Conservation (phyloP, 2,329 filamentous ascomycete species). For the Huntiella moniliformis region DNA sequence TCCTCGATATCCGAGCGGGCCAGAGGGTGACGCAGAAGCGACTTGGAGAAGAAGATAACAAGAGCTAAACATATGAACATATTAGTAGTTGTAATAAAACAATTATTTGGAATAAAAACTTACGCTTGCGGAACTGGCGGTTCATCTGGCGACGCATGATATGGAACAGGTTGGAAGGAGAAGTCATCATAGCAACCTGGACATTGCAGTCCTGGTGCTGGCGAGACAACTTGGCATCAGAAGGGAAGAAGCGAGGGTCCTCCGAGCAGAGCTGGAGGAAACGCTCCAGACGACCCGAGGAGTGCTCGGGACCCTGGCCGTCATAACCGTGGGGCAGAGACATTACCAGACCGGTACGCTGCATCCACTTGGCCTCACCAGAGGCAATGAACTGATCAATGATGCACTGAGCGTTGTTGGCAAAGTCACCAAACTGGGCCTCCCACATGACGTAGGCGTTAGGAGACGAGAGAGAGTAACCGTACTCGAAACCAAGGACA, state of each 20-base stretch:
- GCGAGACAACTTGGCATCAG: slow-evolving; percentile 72
- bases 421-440: slow-evolving; percentile 97
- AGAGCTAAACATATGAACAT: slow-evolving; percentile 38
- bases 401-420: slow-evolving; percentile 98
- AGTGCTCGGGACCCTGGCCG: slow-evolving; percentile 95
- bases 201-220: slow-evolving; percentile 99
- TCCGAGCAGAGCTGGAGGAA: slow-evolving; percentile 96
- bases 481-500: slow-evolving; percentile 91
- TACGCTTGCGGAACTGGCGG: slow-evolving; percentile 97
- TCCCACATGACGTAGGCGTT: slow-evolving; percentile 99
- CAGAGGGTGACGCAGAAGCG: slow-evolving; percentile 80
- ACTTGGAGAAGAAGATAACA: slow-evolving; percentile 96
- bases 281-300: slow-evolving; percentile 88
- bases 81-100: background rate
- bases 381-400: slow-evolving; percentile 98
- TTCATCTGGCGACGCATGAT: slow-evolving; percentile 94
- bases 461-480: slow-evolving; percentile 90
- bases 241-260: slow-evolving; percentile 83
- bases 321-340: slow-evolving; percentile 96
- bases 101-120: slow-evolving; percentile 22
- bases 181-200: slow-evolving; percentile 96
- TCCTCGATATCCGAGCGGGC: slow-evolving; percentile 80
- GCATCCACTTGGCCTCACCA: slow-evolving; percentile 96
- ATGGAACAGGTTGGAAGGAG: slow-evolving; percentile 90
- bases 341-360: slow-evolving; percentile 90